Base-by-base conservation (phyloP, 2,329 filamentous ascomycete genomes). In the Mycosphaerella sp. region DNA sequence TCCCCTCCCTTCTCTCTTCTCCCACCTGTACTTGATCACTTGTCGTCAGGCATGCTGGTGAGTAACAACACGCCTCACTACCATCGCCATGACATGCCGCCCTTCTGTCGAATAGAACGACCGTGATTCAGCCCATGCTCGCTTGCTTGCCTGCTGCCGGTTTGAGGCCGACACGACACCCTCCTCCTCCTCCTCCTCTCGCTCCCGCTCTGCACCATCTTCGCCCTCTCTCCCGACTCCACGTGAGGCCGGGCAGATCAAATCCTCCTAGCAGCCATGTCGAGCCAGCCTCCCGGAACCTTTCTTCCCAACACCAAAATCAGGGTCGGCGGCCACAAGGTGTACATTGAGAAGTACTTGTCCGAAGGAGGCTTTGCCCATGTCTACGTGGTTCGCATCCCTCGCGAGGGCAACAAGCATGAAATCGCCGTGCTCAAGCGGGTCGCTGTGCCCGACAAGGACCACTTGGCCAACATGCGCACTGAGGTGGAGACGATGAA, bases 401-500 rank as follows among this genome's bases (percentile, higher is more conserved):
- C 89, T 30, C 79, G 84, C 60, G 79, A 87, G 50, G 75, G 90
- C 65, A 81, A 87, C 68, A 86, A 87, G 56, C 85, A 86, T 58
- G 86, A 94, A 62, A 76, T 82, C 62, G 89, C 88, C 10, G 90
- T 96, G 43, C 76, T 96, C 65, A 96, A 98, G 78, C 80, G 93
- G 66, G 93, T 98, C 52, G 93, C 93, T 32, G 93, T 97, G 46
- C 89, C 93, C 28, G 93, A 98, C 72, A 96, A 95, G 77, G 87
- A 95, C 59, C 82, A 91, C 52, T 77, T 98, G 72, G 87, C 88
- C 57, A 90, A 87, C 70, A 97, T 98, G 93, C 84, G 93, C 70
- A 97, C 85, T 60, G 93, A 98, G 77, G 93, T 98, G 62, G 93
- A 98, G 75, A 98, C 93, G 12, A 98, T 98, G 93, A 98, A 98